Evolutionary conservation across 1,139 yeast genomes (phyloP), one percentile per base, ranked within the genome.

Genomic region (Blastobotrys indianensis): DNA sequence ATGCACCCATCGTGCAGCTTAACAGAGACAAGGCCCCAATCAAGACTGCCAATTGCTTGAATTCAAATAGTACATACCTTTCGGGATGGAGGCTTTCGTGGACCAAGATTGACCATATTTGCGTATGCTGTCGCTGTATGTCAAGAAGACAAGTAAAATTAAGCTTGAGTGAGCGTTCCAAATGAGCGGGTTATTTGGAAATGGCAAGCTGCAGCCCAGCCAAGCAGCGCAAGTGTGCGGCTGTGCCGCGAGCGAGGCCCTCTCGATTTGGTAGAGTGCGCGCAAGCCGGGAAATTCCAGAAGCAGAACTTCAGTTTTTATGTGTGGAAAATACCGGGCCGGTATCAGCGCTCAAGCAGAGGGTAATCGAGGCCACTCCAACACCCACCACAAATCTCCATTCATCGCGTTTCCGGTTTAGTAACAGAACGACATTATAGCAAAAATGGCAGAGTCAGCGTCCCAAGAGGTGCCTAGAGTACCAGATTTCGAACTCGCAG

Each of bases 61-160:
- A 4, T 31, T 8, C 8, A 31, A 12, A n/a, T 31, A n/a, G 11
- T 12, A 46, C 62, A 17, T 56, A 65, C 82, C 67, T 79, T 84
- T 72, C 94, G 82, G 62, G 81, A 80, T 54, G 85, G 90, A 44
- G 94, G 94, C 58, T 77, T 79, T 65, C 83, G 81, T 54, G 94
- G 92, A 63, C 94, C 94, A 63, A 84, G 76, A 66, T 80, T 86
- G 64, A 84, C 94, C 94, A 84, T 84, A 56, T 32, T 48, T 31
- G 31, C 32, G 32, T 30, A 30, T 6, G 3, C 3, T 5, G 10
- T 17, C n/a, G 15, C 9, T 20, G 25, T 4, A 20, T 20, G 25
- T 20, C 25, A 20, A 20, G 25, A 20, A 20, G 25, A 20, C 25
- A 20, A 20, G 25, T 7, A 4, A n/a, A 20, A 20, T 20, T 20